phyloP scores from a whole-genome alignment of 192 early-diverging fungal species.

The Chytriomyces sp. region DNA sequence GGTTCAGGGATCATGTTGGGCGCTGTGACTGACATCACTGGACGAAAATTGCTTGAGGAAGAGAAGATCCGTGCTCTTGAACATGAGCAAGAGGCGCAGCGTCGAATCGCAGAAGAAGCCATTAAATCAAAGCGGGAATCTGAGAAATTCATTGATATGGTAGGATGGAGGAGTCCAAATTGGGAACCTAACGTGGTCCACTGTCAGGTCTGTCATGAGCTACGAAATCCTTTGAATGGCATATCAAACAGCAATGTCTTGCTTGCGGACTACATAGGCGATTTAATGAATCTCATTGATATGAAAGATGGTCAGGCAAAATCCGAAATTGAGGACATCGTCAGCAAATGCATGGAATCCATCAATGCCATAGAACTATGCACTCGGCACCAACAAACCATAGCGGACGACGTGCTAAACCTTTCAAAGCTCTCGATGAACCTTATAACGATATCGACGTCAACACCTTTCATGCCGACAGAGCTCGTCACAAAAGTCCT shows the following conservation, averaged over 20 bases:
- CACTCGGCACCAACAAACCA: constrained; percentile 42
- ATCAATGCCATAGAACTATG: constrained; percentile 40
- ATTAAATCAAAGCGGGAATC: constrained; percentile 33
- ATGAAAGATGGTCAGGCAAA: not conserved
- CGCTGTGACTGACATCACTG: constrained; percentile 38
- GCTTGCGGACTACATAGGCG: constrained; percentile 28
- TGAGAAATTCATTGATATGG: constrained; percentile 50
- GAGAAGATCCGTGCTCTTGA: constrained; percentile 24
- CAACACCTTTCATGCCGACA: constrained; percentile 32
- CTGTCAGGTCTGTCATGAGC: constrained; percentile 38
- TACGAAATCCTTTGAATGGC: constrained; percentile 47
- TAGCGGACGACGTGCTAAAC: constrained; percentile 47
- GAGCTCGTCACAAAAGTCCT: constrained; percentile 31
- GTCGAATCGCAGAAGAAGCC: constrained; percentile 41
- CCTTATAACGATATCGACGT: constrained; percentile 30
- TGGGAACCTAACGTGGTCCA: no score
- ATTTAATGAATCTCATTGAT: constrained; percentile 10
- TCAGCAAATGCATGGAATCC: constrained; percentile 21
- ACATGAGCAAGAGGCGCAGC: constrained; percentile 39
- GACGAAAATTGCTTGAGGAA: constrained; percentile 29
- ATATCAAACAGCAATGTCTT: constrained; percentile 42
- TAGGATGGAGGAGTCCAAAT: not conserved
- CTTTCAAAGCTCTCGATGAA: constrained; percentile 40
- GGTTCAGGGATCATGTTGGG: constrained; percentile 15
- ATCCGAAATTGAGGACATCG: not conserved